Conservation (phyloP, 306 rosid genomes). For the Quercus cerris region DNA sequence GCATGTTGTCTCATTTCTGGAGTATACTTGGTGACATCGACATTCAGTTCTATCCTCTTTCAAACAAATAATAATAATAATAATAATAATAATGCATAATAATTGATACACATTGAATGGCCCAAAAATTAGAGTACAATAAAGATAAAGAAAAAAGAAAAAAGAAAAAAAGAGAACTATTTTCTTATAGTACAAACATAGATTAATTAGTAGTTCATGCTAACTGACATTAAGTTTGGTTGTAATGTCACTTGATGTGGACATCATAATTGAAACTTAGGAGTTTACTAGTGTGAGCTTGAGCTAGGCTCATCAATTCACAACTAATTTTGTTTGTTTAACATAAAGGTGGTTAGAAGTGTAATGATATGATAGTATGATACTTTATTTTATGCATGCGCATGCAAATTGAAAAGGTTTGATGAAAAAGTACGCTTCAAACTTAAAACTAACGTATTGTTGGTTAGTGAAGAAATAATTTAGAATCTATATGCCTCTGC, state of each 20-base stretch:
- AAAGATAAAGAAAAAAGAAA: background rate
- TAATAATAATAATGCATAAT: background rate
- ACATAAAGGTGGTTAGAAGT: background rate
- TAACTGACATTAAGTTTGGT: background rate
- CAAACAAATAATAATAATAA: background rate
- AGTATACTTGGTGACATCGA: background rate
- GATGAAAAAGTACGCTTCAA: background rate
- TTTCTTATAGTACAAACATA: background rate
- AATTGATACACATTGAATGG: background rate
- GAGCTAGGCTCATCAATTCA: background rate
- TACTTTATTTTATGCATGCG: background rate
- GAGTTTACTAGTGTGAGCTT: background rate
- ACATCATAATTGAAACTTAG: constrained; percentile 1
- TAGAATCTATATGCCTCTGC: background rate
- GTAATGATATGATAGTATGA: background rate
- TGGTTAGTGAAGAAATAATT: background rate
- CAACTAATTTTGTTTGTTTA: constrained; percentile 1
- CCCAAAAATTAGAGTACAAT: background rate
- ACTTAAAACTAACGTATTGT: background rate
- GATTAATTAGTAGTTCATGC: background rate
- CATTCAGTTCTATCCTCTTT: background rate
- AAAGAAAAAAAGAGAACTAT: background rate
- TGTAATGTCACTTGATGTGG: background rate
- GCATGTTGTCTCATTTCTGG: background rate
- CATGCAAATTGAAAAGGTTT: background rate